Conservation (phyloP, 2,329 filamentous ascomycete species). For the Apiospora rasikravindrae region DNA sequence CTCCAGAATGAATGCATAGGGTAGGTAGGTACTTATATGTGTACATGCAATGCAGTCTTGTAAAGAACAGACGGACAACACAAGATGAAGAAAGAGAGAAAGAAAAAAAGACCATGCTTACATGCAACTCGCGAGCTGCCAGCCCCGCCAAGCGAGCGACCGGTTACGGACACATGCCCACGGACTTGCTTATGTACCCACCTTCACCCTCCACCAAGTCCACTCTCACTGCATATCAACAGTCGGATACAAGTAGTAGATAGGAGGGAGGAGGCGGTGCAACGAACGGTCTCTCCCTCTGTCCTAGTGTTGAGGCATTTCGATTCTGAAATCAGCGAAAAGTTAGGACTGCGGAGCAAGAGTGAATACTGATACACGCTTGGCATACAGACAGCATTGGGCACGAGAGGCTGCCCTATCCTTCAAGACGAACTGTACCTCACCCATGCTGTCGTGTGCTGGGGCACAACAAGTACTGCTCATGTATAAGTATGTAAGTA, state of each 20-base stretch:
- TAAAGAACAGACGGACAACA: background rate
- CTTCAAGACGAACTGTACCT: background rate
- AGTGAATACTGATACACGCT: background rate
- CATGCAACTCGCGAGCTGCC: background rate
- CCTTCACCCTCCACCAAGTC: slow-evolving; percentile 14
- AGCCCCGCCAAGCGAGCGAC: slow-evolving; percentile 9
- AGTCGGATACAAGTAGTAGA: background rate
- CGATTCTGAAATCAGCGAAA: background rate
- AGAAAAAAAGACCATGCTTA: background rate
- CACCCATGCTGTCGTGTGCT: background rate
- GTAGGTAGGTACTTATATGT: background rate
- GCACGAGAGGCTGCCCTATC: background rate
- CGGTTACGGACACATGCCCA: slow-evolving; percentile 14
- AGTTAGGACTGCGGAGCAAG: background rate
- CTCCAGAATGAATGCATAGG: background rate
- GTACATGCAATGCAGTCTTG: slow-evolving; percentile 8
- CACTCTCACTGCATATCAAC: slow-evolving; percentile 14
- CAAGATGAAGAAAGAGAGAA: background rate
- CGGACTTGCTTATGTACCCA: slow-evolving; percentile 15
- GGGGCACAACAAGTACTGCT: background rate
- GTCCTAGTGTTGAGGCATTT: background rate
- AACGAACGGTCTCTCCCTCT: background rate
- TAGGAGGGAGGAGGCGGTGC: slow-evolving; percentile 5
- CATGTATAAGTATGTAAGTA: background rate
- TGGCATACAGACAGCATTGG: background rate